phyloP scores from a whole-genome alignment of 2,329 filamentous ascomycete genomes.

The Penicillium capsulatum region DNA sequence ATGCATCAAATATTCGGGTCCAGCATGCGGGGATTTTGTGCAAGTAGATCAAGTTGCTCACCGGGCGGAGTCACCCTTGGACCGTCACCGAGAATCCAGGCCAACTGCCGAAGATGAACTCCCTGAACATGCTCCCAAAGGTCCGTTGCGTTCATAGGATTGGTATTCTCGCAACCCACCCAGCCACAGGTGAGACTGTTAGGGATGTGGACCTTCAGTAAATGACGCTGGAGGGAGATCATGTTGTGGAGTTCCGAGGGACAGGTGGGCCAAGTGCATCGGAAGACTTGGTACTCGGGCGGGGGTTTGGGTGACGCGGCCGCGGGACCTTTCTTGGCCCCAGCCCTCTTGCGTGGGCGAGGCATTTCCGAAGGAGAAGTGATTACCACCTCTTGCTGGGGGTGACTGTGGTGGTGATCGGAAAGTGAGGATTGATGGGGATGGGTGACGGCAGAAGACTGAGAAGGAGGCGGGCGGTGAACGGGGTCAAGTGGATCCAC shows the following conservation, averaged over 20 bases:
- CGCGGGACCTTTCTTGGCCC: constrained; percentile 17
- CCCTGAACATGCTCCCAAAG: constrained; percentile 52
- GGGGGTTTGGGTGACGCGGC: constrained; percentile 11
- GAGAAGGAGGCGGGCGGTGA: not conserved
- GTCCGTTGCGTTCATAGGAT: constrained; percentile 25
- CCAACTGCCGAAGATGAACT: constrained; percentile 51
- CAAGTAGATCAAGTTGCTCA: constrained; percentile 42
- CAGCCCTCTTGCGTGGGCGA: constrained; percentile 4
- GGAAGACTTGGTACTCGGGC: constrained; percentile 43
- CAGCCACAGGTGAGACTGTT: constrained; percentile 27
- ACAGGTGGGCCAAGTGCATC: constrained; percentile 58
- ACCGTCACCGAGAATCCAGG: constrained; percentile 59
- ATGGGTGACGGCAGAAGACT: not conserved
- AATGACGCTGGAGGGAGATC: constrained; percentile 56
- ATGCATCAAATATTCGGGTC: constrained; percentile 5
- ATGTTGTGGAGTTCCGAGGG: constrained; percentile 59
- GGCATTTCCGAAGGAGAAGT: constrained; percentile 13
- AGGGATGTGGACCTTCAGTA: constrained; percentile 52
- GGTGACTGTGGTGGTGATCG: not conserved
- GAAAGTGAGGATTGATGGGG: too few relatives aligned
- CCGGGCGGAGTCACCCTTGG: constrained; percentile 53
- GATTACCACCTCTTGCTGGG: constrained; percentile 13
- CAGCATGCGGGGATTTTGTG: constrained; percentile 23
- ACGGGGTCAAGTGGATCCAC: constrained; percentile 42
- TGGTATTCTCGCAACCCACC: constrained; percentile 21